A percentile compares a stretch with the other conserved stretches of the same genome.
These are phyloP conservation scores for Raphanus hybrid DNA, from an alignment of 441 rosid genomes.

Conservation along the genomic window DNA sequence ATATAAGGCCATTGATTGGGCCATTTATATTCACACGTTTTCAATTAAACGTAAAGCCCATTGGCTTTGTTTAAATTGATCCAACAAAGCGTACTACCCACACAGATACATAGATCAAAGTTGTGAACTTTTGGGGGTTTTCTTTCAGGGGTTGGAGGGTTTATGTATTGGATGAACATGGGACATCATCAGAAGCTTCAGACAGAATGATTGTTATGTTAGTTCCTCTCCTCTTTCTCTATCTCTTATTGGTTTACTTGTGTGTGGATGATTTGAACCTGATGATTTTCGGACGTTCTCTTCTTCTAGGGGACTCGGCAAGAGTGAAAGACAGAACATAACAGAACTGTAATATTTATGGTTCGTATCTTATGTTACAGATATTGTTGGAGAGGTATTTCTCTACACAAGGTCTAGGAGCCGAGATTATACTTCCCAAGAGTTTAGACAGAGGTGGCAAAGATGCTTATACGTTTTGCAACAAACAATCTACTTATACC, in stretches of 20 bases:
- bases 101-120: background rate
- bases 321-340: background rate
- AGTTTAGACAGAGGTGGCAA: constrained; percentile 70
- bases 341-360: background rate
- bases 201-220: constrained; percentile 73
- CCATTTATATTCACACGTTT: too few species aligned
- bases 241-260: constrained; percentile 10
- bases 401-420: constrained; percentile 57
- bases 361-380: constrained; percentile 47
- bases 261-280: constrained; percentile 6
- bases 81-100: background rate
- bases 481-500: constrained; percentile 68
- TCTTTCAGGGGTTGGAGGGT: constrained; percentile 84
- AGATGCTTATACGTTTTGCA: constrained; percentile 57
- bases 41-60: too few species aligned
- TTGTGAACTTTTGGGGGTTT: background rate
- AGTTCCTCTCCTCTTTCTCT: constrained; percentile 7
- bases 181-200: constrained; percentile 41
- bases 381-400: constrained; percentile 84
- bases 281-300: constrained; percentile 25
- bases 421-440: constrained; percentile 80
- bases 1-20: too few species aligned
- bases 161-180: constrained; percentile 88
- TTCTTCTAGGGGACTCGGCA: constrained; percentile 59
- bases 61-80: too few species aligned